Conservation (phyloP, 192 early-diverging fungal genomes). For the Entrophospora sp. region DNA sequence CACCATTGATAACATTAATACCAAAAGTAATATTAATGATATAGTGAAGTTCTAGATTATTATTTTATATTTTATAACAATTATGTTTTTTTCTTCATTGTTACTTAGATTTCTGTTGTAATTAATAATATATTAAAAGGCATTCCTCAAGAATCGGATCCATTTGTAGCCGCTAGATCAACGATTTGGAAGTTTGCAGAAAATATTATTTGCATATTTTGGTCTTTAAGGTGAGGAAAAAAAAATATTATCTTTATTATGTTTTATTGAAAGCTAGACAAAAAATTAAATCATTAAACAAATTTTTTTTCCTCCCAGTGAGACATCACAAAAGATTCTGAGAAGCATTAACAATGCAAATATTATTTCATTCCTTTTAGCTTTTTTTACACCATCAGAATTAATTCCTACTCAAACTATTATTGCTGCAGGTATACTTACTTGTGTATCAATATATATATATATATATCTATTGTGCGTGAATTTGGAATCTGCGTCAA, state of each 20-base stretch:
- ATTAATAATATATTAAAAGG: slow-evolving; percentile 29
- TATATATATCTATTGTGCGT: not conserved
- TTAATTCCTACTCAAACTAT: slow-evolving; percentile 41
- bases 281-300: not conserved
- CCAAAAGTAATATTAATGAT: slow-evolving; percentile 34
- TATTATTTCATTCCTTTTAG: slow-evolving; percentile 55
- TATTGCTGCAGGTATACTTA: slow-evolving; percentile 39
- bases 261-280: too few relatives aligned
- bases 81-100: not conserved
- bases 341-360: slow-evolving; percentile 57
- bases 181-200: slow-evolving; percentile 51
- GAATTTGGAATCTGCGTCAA: too few relatives aligned
- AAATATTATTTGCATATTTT: slow-evolving; percentile 48
- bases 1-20: slow-evolving; percentile 38
- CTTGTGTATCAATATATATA: not conserved
- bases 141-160: slow-evolving; percentile 23
- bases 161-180: slow-evolving; percentile 28
- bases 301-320: too few relatives aligned
- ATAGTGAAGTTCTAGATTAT: too few relatives aligned
- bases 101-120: slow-evolving; percentile 19
- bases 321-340: slow-evolving; percentile 60
- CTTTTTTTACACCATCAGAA: slow-evolving; percentile 50
- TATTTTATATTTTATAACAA: too few relatives aligned
- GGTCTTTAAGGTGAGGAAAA: slow-evolving; percentile 46
- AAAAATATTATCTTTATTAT: too few relatives aligned